phyloP scores from a whole-genome alignment of 164 flowering plant species.

The Tetracentron sinense region DNA sequence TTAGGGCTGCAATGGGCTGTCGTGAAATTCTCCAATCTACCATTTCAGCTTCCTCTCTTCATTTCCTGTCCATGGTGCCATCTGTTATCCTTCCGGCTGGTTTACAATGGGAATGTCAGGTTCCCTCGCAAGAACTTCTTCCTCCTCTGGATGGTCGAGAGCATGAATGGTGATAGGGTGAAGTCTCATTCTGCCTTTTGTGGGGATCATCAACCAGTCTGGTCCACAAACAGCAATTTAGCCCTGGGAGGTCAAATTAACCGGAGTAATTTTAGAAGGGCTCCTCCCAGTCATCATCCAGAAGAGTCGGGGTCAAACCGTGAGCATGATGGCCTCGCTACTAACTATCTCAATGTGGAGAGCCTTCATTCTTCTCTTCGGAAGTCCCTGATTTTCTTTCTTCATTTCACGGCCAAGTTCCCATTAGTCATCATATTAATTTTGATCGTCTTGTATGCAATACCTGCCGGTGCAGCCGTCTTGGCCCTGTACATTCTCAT shows the following conservation, averaged over 20 bases:
- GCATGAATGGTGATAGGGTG: conserved; percentile 76
- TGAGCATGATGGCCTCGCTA: conserved; percentile 10
- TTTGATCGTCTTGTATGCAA: conserved; percentile 59
- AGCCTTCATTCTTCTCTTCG: conserved; percentile 47
- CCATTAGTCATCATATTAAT: conserved; percentile 77
- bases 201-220: conserved; percentile 41
- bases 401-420: conserved; percentile 78
- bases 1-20: conserved; percentile 84
- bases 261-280: conserved; percentile 30
- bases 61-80: conserved; percentile 97
- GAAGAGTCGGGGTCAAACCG: conserved; percentile 27
- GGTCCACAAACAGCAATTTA: conserved; percentile 31
- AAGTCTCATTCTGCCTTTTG: conserved; percentile 36
- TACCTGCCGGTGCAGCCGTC: conserved; percentile 84
- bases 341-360: conserved; percentile 32
- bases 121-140: conserved; percentile 92
- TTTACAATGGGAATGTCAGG: conserved; percentile 66
- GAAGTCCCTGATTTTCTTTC: conserved; percentile 64
- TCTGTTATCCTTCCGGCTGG: conserved; percentile 63
- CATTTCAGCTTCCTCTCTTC: conserved; percentile 86
- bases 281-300: conserved; percentile 15
- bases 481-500: conserved; percentile 70
- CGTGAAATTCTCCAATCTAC: conserved; percentile 67
- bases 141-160: conserved; percentile 94
- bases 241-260: conserved; percentile 25